phyloP scores from a whole-genome alignment of 2,329 filamentous ascomycete species.

The Epichloe sp. region DNA sequence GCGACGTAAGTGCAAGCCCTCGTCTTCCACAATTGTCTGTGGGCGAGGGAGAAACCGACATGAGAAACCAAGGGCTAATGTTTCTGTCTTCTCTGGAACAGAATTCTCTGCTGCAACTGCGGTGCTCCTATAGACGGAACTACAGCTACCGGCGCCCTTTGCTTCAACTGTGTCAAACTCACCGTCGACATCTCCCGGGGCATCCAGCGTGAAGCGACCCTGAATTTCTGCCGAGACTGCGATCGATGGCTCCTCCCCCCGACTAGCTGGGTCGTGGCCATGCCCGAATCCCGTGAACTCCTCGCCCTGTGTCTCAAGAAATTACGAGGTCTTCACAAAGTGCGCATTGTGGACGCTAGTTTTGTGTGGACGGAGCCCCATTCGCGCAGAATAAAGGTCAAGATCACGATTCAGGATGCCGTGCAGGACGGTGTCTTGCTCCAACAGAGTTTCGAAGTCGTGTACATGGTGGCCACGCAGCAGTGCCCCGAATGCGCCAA shows the following conservation, averaged over 20 bases:
- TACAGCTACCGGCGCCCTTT: conserved; percentile 70
- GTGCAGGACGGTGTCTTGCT: conserved; percentile 53
- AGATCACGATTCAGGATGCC: conserved; percentile 77
- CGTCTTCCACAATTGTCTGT: neutral
- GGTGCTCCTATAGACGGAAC: conserved; percentile 92
- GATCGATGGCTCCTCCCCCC: conserved; percentile 88
- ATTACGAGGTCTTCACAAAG: conserved; percentile 72
- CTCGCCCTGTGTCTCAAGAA: conserved; percentile 85
- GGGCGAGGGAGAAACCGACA: neutral
- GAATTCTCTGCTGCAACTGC: conserved; percentile 93
- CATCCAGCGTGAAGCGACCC: conserved; percentile 77
- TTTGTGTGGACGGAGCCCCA: conserved; percentile 99
- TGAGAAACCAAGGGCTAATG: neutral
- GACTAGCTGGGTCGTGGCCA: conserved; percentile 70
- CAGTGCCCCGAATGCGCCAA: conserved; percentile 94
- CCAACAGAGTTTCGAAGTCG: conserved; percentile 90
- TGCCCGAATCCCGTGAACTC: conserved; percentile 80
- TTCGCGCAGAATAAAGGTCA: conserved; percentile 81
- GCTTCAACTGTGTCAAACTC: conserved; percentile 90
- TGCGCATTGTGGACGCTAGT: conserved; percentile 86
- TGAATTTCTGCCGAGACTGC: conserved; percentile 90
- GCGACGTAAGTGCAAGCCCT: conserved; percentile 25
- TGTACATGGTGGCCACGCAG: conserved; percentile 80
- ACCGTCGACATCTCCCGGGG: conserved; percentile 86
- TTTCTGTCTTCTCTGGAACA: conserved; percentile 7